A percentile compares a stretch with the other conserved stretches of the same genome.
Conservation (phyloP, 495 filamentous ascomycete genomes). For the Penicillium ucsense region DNA sequence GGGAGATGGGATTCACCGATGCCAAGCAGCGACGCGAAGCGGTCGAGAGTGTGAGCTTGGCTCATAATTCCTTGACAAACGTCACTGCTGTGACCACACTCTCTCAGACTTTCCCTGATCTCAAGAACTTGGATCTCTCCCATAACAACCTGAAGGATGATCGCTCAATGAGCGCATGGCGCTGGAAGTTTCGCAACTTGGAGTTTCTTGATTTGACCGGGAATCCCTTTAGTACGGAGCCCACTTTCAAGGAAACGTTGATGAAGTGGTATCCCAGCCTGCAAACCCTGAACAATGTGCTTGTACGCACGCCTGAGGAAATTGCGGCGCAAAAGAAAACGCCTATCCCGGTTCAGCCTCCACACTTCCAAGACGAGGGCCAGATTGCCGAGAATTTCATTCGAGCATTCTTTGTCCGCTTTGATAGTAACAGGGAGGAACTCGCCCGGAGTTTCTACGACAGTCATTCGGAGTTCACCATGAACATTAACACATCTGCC, state of each 20-base stretch:
- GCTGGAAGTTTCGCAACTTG: slow-evolving; percentile 62
- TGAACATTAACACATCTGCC: slow-evolving; percentile 58
- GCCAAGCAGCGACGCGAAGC: slow-evolving; percentile 57
- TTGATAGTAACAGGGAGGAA: slow-evolving; percentile 58
- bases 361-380: slow-evolving; percentile 66
- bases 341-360: slow-evolving; percentile 57
- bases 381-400: slow-evolving; percentile 69
- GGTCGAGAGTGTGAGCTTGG: slow-evolving; percentile 67
- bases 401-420: slow-evolving; percentile 60
- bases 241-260: slow-evolving; percentile 59
- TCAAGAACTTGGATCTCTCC: slow-evolving; percentile 79
- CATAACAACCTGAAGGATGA: slow-evolving; percentile 61
- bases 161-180: slow-evolving; percentile 55
- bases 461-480: slow-evolving; percentile 62
- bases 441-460: slow-evolving; percentile 68
- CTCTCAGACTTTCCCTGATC: slow-evolving; percentile 63
- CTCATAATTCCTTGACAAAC: slow-evolving; percentile 63
- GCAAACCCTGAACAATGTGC: slow-evolving; percentile 56
- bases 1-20: slow-evolving; percentile 58
- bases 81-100: slow-evolving; percentile 61
- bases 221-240: slow-evolving; percentile 59
- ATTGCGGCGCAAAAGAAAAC: slow-evolving; percentile 43
- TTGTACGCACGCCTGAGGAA: slow-evolving; percentile 62
- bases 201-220: slow-evolving; percentile 69
- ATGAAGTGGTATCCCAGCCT: slow-evolving; percentile 74